Evolutionary conservation across 495 filamentous ascomycete species (phyloP), one percentile per base, ranked within the genome.

Genomic region (Xeromyces bisporus): DNA sequence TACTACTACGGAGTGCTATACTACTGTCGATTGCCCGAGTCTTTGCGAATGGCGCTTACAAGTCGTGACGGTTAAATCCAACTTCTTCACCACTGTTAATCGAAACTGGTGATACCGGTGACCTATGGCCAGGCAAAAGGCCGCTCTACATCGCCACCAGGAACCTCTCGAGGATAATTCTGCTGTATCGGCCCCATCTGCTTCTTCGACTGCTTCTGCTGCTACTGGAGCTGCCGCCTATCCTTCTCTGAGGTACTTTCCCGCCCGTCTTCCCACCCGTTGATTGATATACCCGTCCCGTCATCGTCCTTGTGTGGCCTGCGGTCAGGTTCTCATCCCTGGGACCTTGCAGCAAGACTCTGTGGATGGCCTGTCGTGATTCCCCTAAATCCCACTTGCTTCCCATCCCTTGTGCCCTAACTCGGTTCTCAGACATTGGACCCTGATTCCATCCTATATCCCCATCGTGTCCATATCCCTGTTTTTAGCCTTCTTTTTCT

Each of bases 61-160:
- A 43, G n/a, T n/a, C n/a, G n/a, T n/a, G n/a, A n/a, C n/a, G n/a
- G n/a, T n/a, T n/a, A n/a, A n/a, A n/a, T n/a, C n/a, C n/a, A n/a
- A n/a, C n/a, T n/a, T n/a, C n/a, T n/a, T n/a, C n/a, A n/a, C n/a
- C n/a, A n/a, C n/a, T n/a, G n/a, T n/a, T n/a, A n/a, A n/a, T n/a
- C n/a, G n/a, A n/a, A n/a, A n/a, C n/a, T n/a, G n/a, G n/a, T n/a
- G n/a, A n/a, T n/a, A n/a, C n/a, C n/a, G n/a, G n/a, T 51, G 55
- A 61, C 60, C 56, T 64, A 64, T 64, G 60, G 60, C 60, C 56
- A 64, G 56, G 41, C 56, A 55, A 58, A 58, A 54, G 53, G 51
- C 56, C 45, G 52, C 47, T 9, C 9, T 21, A 46, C 38, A 46
- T 50, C 53, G 55, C 48, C 57, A 55, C 43, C 60, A 64, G 57